phyloP scores from a whole-genome alignment of 2,329 filamentous ascomycete species.

The Cladosporium sp. region DNA sequence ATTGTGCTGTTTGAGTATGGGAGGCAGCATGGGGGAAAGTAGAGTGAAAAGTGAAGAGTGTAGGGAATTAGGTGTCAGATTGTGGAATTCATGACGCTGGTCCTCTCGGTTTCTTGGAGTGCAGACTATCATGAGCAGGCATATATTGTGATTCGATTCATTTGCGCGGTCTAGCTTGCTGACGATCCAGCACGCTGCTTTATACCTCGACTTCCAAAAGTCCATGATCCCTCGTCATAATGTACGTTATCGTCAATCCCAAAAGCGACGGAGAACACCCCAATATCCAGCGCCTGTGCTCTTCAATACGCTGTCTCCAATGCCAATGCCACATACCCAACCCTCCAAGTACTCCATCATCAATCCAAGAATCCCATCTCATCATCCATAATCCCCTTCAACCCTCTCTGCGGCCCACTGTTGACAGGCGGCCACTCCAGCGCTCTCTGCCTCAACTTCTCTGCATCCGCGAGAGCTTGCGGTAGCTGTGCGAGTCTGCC shows the following conservation, averaged over 20 bases:
- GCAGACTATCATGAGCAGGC: neutral
- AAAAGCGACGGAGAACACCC: neutral
- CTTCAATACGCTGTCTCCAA: neutral
- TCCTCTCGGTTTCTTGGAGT: neutral
- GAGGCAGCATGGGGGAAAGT: constrained; percentile 38
- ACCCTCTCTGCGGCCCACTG: constrained; percentile 45
- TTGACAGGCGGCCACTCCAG: constrained; percentile 54
- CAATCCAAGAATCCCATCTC: constrained; percentile 59
- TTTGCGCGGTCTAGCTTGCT: neutral
- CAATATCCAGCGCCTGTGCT: neutral
- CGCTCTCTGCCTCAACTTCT: constrained; percentile 45
- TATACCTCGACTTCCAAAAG: neutral
- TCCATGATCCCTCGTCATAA: neutral
- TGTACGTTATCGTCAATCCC: neutral
- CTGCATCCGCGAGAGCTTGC: constrained; percentile 50
- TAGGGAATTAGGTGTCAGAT: neutral
- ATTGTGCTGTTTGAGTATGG: constrained; percentile 55
- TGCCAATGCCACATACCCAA: neutral
- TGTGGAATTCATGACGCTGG: neutral
- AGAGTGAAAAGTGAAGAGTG: neutral
- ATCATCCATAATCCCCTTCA: constrained; percentile 56
- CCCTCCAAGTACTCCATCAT: neutral
- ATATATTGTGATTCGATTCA: neutral
- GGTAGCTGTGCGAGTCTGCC: constrained; percentile 61
- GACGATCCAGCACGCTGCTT: neutral